phyloP scores from a whole-genome alignment of 371 early-diverging fungal genomes.

The Dipsacomyces acuminosporus region DNA sequence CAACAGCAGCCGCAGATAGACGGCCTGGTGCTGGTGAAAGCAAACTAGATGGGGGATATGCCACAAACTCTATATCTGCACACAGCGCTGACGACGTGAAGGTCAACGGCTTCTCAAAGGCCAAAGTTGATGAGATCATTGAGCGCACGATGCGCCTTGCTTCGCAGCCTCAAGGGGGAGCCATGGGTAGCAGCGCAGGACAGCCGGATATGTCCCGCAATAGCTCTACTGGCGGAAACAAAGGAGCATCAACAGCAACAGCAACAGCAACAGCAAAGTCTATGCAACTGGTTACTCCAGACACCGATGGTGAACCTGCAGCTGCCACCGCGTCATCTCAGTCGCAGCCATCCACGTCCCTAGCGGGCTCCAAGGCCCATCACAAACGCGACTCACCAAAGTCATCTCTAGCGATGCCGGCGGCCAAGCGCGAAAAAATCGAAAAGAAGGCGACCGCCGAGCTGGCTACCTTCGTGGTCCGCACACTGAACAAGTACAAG shows the following conservation, averaged over 20 bases:
- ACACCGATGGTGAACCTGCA: slow-evolving; percentile 42
- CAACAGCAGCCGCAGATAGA: too few relatives aligned
- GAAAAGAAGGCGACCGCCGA: slow-evolving; percentile 51
- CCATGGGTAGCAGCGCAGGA: background rate
- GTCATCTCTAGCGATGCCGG: slow-evolving; percentile 7
- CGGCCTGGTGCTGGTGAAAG: too few relatives aligned
- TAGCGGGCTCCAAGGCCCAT: background rate
- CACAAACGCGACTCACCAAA: slow-evolving; percentile 13
- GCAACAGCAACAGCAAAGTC: slow-evolving; percentile 4
- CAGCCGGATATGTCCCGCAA: slow-evolving; percentile 16
- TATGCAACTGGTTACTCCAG: slow-evolving; percentile 44
- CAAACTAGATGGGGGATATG: too few relatives aligned
- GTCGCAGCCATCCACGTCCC: background rate
- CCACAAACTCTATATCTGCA: too few relatives aligned
- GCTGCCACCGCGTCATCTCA: slow-evolving; percentile 5
- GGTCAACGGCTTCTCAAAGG: slow-evolving; percentile 49
- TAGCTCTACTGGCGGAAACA: background rate
- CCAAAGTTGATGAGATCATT: slow-evolving; percentile 52
- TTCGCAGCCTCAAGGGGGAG: slow-evolving; percentile 12
- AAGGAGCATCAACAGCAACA: slow-evolving; percentile 10
- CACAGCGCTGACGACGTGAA: too few relatives aligned
- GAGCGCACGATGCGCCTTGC: slow-evolving; percentile 50
- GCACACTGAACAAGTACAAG: slow-evolving; percentile 61
- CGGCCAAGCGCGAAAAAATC: slow-evolving; percentile 50
- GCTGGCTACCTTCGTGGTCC: slow-evolving; percentile 59